Base-by-base conservation (phyloP, 139 green algal species). In the Picochlorum sp. region DNA sequence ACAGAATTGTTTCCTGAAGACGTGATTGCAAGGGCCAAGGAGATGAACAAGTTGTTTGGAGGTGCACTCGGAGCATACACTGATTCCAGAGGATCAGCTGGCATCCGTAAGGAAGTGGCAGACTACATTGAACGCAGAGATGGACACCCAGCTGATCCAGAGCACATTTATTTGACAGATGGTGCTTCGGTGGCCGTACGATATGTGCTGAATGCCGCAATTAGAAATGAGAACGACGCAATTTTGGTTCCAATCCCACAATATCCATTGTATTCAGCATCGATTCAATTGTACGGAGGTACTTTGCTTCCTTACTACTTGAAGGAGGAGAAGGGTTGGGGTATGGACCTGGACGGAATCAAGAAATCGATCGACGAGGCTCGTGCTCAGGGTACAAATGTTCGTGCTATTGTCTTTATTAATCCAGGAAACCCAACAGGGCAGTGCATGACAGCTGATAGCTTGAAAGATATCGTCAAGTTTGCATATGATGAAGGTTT, bases 371-470 rank as follows among this genome's bases (percentile, higher is more conserved):
- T 74, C 16, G 10, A 72, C 14, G 62, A 57, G 3, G 72, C 72
- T n/a, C 62, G 72, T 30, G 61, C 57, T 16, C 52, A 73, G 41
- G 82, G 79, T 15, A 69, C 60, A 26, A 63, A 21, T 37, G 76
- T 87, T 37, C 72, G 92, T 3, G 89, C 64, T 30, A 55, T 98
- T 59, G 90, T 96, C 52, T 84, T 98, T 21, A 98, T 98, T 75
- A 98, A 97, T 77, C 92, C 92, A 0, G 92, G 92, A 65, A 98
- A 98, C 77, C 92, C 92, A 49, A 98, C 92, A n/a, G 89, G 83
- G 16, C 74, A 84, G 83, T 75, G 82, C 87, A 79, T 97, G 49
- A 77, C 65, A 15, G 60, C 77, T 38, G 79, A 80, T n/a, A 91
- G 96, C 77, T 79, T 88, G 75, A 55, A 61, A 0, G 92, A 98